Conservation (phyloP, 2,329 filamentous ascomycete species). For the Seiridium cupressi region DNA sequence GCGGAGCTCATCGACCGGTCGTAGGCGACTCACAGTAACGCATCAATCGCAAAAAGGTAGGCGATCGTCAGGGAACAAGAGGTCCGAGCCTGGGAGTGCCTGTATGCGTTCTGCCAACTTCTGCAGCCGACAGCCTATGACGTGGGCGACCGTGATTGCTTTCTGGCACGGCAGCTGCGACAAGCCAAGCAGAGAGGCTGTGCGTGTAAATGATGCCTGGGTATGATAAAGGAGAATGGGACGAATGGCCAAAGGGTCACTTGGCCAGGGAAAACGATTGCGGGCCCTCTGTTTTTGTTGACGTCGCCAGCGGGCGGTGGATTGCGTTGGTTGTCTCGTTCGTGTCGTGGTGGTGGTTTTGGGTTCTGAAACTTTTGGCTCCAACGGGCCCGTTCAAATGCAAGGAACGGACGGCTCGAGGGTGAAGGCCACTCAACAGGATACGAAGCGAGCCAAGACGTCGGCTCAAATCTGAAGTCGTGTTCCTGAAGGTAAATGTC, state of each 20-base stretch:
- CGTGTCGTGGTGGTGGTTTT: background rate
- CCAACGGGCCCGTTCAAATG: constrained; percentile 7
- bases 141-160: constrained; percentile 1
- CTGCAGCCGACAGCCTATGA: constrained; percentile 6
- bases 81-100: background rate
- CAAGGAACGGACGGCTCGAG: background rate
- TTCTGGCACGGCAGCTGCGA: background rate
- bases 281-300: background rate
- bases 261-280: background rate
- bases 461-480: background rate
- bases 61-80: constrained; percentile 5
- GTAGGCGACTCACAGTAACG: background rate
- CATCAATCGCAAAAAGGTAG: constrained; percentile 2
- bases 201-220: background rate
- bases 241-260: background rate
- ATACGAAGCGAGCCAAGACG: background rate
- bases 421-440: background rate
- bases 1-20: background rate
- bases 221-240: background rate
- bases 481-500: too few species aligned
- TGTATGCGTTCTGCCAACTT: constrained; percentile 1
- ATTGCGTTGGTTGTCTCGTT: background rate
- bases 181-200: background rate
- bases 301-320: background rate
- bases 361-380: background rate